Evolutionary conservation across 768 basidiomycete genomes (phyloP), one percentile per base, ranked within the genome.

Genomic region (Serendipita sp.): DNA sequence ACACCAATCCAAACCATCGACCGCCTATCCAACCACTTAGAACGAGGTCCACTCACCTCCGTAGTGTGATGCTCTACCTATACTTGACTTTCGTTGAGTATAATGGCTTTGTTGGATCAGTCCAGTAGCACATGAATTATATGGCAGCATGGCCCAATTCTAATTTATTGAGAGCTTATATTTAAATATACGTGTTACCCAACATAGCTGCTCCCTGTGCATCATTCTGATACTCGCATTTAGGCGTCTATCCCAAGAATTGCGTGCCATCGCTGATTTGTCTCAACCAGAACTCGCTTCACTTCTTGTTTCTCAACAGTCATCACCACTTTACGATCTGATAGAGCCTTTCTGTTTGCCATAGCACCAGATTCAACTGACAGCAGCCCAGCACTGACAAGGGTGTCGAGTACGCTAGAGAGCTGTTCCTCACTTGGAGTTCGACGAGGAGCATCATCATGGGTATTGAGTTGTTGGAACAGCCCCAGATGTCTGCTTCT

Each of bases 281-380:
- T 80, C 64, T 91, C 90, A 48, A 88, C 81, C 53, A 97, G 75
- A 29, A 91, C 87, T 63, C 90, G 78, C 73, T 93, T 90, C 0
- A 94, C 86, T 68, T 96, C 93, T 0, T 76, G 77, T 66, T 85
- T 82, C 72, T 95, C 93, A 66, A 95, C 70, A 69, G 91, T 91
- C n/a, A 94, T 75, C 65, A 91, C 74, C 0, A 95, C 77, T 68
- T 83, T 81, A 66, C 87, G 76, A 64, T 93, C 90, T 4, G 77
- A 80, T 48, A 79, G 78, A 0, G 76, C 72, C 69, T 87, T 89
- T 45, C 83, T 76, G 52, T 76, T 68, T 2, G 76, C 75, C 13
- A 77, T 74, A 0, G 81, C 83, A 13, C 74, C 73, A 40, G 85
- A 83, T 67, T 92, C 88, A 60, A 86, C 76, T 1, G 90, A 74